phyloP scores from a whole-genome alignment of 495 filamentous ascomycete species.

The Thermothielavioides terrestris region DNA sequence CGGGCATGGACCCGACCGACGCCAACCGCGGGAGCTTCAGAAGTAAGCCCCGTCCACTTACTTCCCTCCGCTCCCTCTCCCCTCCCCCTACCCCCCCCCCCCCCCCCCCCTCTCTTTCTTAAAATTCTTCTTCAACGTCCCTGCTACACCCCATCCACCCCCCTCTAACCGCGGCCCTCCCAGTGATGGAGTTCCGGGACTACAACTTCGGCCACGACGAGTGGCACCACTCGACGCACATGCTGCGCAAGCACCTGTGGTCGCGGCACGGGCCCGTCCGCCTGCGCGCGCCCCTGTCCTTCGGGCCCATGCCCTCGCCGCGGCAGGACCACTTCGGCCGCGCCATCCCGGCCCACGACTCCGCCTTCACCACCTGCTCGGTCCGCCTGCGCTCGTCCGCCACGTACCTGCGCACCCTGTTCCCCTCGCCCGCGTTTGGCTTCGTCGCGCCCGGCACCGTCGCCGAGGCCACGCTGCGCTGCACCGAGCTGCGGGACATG shows the following conservation, averaged over 20 bases:
- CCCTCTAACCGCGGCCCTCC: not conserved
- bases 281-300: conserved; percentile 47
- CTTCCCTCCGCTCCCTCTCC: not conserved
- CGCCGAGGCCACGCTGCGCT: conserved; percentile 41
- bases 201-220: conserved; percentile 57
- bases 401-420: conserved; percentile 49
- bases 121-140: no score
- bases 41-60: not conserved
- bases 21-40: not conserved
- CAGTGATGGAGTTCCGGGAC: conserved; percentile 41
- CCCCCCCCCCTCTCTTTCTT: not conserved
- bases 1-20: conserved; percentile 2
- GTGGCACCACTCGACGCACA: conserved; percentile 43
- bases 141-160: no score
- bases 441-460: conserved; percentile 44
- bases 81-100: no score
- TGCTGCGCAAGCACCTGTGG: conserved; percentile 41
- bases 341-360: conserved; percentile 19
- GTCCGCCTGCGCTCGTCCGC: conserved; percentile 51
- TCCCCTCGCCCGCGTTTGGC: conserved; percentile 34
- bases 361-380: conserved; percentile 40
- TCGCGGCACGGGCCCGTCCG: conserved; percentile 29
- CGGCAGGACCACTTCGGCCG: conserved; percentile 32
- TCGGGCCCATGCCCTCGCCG: conserved; percentile 50
- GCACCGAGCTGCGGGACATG: conserved; percentile 43